Evolutionary conservation across 2,329 filamentous ascomycete species (phyloP), one percentile per base, ranked within the genome.

Genomic region (Penicillium psychrosexuale): DNA sequence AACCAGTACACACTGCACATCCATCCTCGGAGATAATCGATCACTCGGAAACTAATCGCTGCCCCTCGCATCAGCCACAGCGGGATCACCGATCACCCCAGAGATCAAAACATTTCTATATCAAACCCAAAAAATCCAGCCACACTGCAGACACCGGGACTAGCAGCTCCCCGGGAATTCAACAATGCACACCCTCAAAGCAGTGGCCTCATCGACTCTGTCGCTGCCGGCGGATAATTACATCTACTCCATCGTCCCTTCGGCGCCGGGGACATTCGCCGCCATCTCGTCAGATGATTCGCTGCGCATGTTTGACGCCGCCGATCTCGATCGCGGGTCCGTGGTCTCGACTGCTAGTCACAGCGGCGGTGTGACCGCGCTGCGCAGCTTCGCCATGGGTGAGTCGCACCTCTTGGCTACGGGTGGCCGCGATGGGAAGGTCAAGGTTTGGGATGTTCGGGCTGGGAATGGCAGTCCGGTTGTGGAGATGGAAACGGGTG

Each of bases 281-380:
- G 73, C 72, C 39, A 77, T 77, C 52, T 75, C 75, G 8, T 78
- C 75, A 17, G 75, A 78, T 66, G 73, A 77, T 62, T 77, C 75
- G 17, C 63, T 78, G 47, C 72, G 75, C 13, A 58, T 75, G 8
- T 72, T 77, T 56, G 72, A 76, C 60, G 69, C 69, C 30, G 58
- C 65, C 38, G 64, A 66, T 45, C 66, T 77, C 38, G 58, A 66
- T 17, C 65, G 69, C 49, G 65, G 28, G 12, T 44, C 52, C 6
- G 47, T 54, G 34, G n/a, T 54, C 19, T 51, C 52, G 3, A 3
- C 15, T 28, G 33, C 52, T n/a, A 62, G 70, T 19, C 73, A 76
- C 51, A 59, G 62, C 28, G 67, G 63, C 22, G 73, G 73, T 13
- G 73, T 77, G 13, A 77, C 75, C 5, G 70, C 70, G 17, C 57